Conservation (phyloP, 441 rosid species). For the Mallotus japonicus region DNA sequence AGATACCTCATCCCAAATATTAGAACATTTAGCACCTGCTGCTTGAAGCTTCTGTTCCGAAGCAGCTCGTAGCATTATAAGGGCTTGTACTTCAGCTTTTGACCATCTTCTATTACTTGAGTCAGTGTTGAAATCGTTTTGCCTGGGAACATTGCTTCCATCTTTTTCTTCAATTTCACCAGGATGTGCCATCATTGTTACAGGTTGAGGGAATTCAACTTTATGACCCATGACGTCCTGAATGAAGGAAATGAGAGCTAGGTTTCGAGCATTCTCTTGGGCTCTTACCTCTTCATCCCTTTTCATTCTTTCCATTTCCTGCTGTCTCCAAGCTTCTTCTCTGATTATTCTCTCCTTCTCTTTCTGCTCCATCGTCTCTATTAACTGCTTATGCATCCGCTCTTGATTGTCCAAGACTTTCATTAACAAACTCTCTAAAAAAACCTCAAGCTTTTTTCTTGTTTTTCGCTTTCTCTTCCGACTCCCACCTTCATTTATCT, state of each 20-base stretch:
- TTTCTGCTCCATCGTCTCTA: slow-evolving; percentile 62
- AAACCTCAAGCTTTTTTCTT: slow-evolving; percentile 39
- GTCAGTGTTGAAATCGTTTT: slow-evolving; percentile 25
- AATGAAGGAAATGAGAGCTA: slow-evolving; percentile 60
- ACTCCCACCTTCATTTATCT: slow-evolving; percentile 26
- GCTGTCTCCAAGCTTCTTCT: slow-evolving; percentile 83
- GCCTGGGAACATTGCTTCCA: slow-evolving; percentile 24
- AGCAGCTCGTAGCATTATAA: slow-evolving; percentile 52
- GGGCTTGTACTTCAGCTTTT: slow-evolving; percentile 70
- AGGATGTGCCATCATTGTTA: slow-evolving; percentile 5
- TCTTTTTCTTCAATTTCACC: slow-evolving; percentile 26
- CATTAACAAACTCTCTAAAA: slow-evolving; percentile 51
- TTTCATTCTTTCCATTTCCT: slow-evolving; percentile 56
- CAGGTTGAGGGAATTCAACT: slow-evolving; percentile 31
- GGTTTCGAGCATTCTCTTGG: slow-evolving; percentile 54
- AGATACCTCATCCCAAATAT: slow-evolving; percentile 71
- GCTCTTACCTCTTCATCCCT: slow-evolving; percentile 53
- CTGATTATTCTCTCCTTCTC: slow-evolving; percentile 56
- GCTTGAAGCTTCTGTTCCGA: slow-evolving; percentile 41
- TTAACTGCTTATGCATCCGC: slow-evolving; percentile 64
- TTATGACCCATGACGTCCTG: slow-evolving; percentile 47
- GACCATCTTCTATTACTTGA: slow-evolving; percentile 59
- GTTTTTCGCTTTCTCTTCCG: slow-evolving; percentile 55
- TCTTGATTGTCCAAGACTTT: slow-evolving; percentile 77
- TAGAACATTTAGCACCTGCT: slow-evolving; percentile 32